Base-by-base conservation (phyloP, 257 asterid species). In the Nicotiana paniculata region DNA sequence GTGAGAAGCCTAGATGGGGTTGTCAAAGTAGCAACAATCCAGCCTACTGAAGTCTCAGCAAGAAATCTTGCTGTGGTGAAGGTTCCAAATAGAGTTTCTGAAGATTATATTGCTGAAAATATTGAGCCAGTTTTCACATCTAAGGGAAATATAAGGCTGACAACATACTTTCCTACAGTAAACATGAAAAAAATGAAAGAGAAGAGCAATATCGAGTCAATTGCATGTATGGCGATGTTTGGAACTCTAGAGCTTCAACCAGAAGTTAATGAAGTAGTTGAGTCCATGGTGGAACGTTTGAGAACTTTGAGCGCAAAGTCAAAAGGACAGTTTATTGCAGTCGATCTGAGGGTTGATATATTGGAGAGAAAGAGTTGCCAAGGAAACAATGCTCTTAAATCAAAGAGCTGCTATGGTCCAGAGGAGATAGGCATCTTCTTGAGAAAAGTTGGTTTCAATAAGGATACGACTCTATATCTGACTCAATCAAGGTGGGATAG, bases 31-130 rank as follows among this genome's bases (percentile, higher is more conserved):
- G 91, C 87, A 57, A 94, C 84, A 88, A 77, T 90, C 77, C 92
- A 76, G 81, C 97, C 95, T 43, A 17, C 90, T 48, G 84, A 86
- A 81, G 51, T 93, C 67, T 91, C 97, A 83, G 82, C 93, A 77
- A 91, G 90, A 59, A 89, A 90, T 82, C 85, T 93, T 77, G 96
- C 93, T 3, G 98, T 90, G 13, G 98, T 96, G 74, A 96, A 91
- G 89, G 94, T 96, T 85, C 98, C 98, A 59, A 96, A 90, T 82
- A 92, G 96, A 84, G 97, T 94, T 54, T 86, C 93, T 5, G 95
- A 94, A 87, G 97, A 86, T 16, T 84, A 90, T 70, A 89, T 96
- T 68, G 90, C 97, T 77, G 94, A 93, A 75, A 91, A 90, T n/a
- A 85, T 96, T 35, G 94, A 90, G 86, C 91, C 98, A 32, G 81